Percentiles rank a stretch among this genome's conserved stretches.
phyloP scores from a whole-genome alignment of 2,329 filamentous ascomycete genomes.

The Ceratocystis smalleyi region DNA sequence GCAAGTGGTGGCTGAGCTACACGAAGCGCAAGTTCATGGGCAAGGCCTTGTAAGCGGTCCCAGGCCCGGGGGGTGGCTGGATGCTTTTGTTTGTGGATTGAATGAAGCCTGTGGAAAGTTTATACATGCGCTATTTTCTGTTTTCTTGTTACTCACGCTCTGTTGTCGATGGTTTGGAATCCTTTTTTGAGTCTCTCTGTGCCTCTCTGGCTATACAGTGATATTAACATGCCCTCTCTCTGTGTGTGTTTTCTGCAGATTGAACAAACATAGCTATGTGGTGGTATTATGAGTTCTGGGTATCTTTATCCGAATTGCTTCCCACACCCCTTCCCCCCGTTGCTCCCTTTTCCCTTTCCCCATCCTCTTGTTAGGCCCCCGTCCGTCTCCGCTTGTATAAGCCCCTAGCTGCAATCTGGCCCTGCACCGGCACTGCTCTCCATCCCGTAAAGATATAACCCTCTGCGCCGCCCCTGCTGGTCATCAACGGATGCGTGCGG shows the following conservation, averaged over 20 bases:
- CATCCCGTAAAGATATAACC: slow-evolving; percentile 80
- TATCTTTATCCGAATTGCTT: neutral
- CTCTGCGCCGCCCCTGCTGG: slow-evolving; percentile 68
- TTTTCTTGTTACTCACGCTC: neutral
- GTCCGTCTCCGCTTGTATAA: slow-evolving; percentile 57
- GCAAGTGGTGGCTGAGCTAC: slow-evolving; percentile 96
- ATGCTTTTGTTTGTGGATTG: slow-evolving; percentile 3
- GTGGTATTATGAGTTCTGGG: slow-evolving; percentile 3
- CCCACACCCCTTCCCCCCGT: neutral
- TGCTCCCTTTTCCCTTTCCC: neutral
- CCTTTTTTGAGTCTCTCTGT: neutral
- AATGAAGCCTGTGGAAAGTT: neutral
- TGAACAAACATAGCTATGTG: neutral
- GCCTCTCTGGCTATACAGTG: neutral
- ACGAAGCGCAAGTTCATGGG: slow-evolving; percentile 99
- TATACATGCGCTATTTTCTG: neutral
- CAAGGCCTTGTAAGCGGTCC: slow-evolving; percentile 53
- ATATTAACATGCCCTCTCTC: neutral
- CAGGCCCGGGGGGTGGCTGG: neutral
- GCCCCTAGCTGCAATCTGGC: slow-evolving; percentile 68
- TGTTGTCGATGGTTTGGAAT: neutral
- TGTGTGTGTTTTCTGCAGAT: neutral
- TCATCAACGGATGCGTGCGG: slow-evolving; percentile 90
- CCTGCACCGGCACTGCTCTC: slow-evolving; percentile 63
- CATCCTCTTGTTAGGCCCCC: slow-evolving; percentile 22